Percentiles rank a stretch among this genome's conserved stretches.
These are phyloP conservation scores for Pseudozyma thailandica DNA, from an alignment of 1,284 basidiomycete genomes.

Conservation along the genomic window DNA sequence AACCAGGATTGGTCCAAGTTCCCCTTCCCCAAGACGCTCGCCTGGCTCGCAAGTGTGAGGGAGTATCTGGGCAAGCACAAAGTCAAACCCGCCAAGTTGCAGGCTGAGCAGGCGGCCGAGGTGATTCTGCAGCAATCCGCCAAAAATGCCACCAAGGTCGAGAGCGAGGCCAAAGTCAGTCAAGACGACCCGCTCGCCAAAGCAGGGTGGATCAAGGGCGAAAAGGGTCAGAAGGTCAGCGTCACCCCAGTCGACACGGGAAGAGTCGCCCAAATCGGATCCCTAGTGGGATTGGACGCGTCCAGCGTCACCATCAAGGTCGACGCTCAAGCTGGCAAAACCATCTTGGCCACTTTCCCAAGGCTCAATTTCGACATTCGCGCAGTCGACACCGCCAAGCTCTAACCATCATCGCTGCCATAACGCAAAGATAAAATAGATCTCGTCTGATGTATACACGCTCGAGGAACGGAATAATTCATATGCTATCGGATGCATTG, in stretches of 20 bases:
- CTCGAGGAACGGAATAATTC: background rate
- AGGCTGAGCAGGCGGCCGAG: constrained; percentile 24
- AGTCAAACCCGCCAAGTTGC: constrained; percentile 23
- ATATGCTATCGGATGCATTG: no score
- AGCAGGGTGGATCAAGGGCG: constrained; percentile 37
- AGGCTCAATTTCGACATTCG: constrained; percentile 45
- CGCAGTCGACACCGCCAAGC: constrained; percentile 28
- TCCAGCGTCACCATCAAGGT: constrained; percentile 30
- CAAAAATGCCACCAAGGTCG: background rate
- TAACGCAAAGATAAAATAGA: background rate
- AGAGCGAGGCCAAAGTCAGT: constrained; percentile 6
- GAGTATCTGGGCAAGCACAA: constrained; percentile 20
- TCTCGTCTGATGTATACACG: background rate
- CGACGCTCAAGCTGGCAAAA: constrained; percentile 13
- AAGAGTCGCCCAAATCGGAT: constrained; percentile 37
- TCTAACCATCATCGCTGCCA: constrained; percentile 8
- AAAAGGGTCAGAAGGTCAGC: constrained; percentile 35
- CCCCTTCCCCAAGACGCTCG: constrained; percentile 27
- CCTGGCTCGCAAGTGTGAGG: constrained; percentile 26
- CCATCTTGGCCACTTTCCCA: constrained; percentile 38
- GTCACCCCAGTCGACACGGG: constrained; percentile 46
- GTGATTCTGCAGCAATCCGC: constrained; percentile 22
- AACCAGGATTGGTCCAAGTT: constrained; percentile 26
- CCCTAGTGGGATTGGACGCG: constrained; percentile 24
- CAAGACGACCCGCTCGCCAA: constrained; percentile 41